These are phyloP conservation scores for Clathrospora elynae DNA, from an alignment of 2,329 filamentous ascomycete genomes.

Conservation along the genomic window DNA sequence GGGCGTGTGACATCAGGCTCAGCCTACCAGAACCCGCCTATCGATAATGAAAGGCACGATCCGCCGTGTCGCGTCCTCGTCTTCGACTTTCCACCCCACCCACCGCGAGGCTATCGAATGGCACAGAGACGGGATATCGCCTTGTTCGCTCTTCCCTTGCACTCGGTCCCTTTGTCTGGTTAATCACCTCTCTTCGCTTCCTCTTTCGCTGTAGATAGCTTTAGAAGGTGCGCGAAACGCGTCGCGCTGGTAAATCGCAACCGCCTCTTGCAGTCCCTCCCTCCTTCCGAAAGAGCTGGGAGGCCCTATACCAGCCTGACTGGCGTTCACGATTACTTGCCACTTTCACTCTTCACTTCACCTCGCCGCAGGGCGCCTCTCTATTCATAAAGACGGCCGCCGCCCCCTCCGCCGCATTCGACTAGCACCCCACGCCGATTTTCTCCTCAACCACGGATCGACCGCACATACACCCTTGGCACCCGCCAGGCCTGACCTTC, in stretches of 20 bases:
- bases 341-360: slow-evolving; percentile 6
- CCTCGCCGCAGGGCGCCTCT: slow-evolving; percentile 2
- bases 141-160: not conserved
- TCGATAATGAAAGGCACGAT: slow-evolving; percentile 22
- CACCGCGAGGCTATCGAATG: slow-evolving; percentile 12
- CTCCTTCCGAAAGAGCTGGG: too few relatives aligned
- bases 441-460: not conserved
- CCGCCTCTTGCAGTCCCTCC: not conserved
- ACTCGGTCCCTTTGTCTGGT: slow-evolving; percentile 1
- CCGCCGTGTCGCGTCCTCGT: slow-evolving; percentile 1
- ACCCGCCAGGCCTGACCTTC: too few relatives aligned
- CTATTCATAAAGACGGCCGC: slow-evolving; percentile 1
- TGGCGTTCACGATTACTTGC: slow-evolving; percentile 8
- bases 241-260: slow-evolving; percentile 7
- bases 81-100: slow-evolving; percentile 11
- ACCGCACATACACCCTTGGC: too few relatives aligned
- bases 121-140: slow-evolving; percentile 7
- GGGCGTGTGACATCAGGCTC: slow-evolving; percentile 16
- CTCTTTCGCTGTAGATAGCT: not conserved
- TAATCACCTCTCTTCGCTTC: not conserved
- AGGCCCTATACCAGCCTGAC: slow-evolving; percentile 8
- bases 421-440: not conserved
- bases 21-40: slow-evolving; percentile 14
- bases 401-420: slow-evolving; percentile 5
- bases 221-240: slow-evolving; percentile 11